Base-by-base conservation (phyloP, 2,329 filamentous ascomycete species). In the Graphilbum fragrans region DNA sequence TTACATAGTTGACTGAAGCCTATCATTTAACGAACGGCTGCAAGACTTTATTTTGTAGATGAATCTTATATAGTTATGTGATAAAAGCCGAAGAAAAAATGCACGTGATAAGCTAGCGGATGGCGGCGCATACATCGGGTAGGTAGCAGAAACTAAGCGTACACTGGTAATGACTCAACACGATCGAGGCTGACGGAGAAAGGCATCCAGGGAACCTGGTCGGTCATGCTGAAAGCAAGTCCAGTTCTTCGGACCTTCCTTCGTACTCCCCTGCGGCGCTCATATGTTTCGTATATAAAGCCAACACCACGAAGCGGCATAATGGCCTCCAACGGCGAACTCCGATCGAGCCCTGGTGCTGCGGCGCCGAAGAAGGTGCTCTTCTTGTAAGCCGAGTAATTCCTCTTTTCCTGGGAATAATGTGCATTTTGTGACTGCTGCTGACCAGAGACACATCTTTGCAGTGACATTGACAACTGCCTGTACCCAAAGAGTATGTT, bases 381-480 rank as follows among this genome's bases (percentile, higher is more conserved):
- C 29, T 68, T 67, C 51, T 68, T 68, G 65, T 67, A 45, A 58
- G 62, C n/a, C n/a, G n/a, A n/a, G n/a, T n/a, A n/a, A n/a, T n/a
- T n/a, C n/a, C n/a, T n/a, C n/a, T n/a, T n/a, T n/a, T n/a, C n/a
- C n/a, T n/a, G n/a, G n/a, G n/a, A n/a, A n/a, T n/a, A n/a, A n/a
- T n/a, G n/a, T n/a, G 16, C 35, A 14, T 19, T 36, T 14, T 27
- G 14, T n/a, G n/a, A 41, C 10, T 22, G 7, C 25, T 8, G 8
- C 25, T 29, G 14, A 14, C 25, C 14, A 8, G 25, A 14, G 25
- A 29, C 8, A 29, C 1, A 5, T 14, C 16, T 10, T 12, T 79
- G 76, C 60, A 96, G 95, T 57, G 92, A 98, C 58, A 96, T 98
- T 56, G 92, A 98, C 69, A 98, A 98, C 57, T 98, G 93, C 63